These are phyloP conservation scores for Erigeron philadelphicus DNA, from an alignment of 140 eudicot species.

Conservation along the genomic window DNA sequence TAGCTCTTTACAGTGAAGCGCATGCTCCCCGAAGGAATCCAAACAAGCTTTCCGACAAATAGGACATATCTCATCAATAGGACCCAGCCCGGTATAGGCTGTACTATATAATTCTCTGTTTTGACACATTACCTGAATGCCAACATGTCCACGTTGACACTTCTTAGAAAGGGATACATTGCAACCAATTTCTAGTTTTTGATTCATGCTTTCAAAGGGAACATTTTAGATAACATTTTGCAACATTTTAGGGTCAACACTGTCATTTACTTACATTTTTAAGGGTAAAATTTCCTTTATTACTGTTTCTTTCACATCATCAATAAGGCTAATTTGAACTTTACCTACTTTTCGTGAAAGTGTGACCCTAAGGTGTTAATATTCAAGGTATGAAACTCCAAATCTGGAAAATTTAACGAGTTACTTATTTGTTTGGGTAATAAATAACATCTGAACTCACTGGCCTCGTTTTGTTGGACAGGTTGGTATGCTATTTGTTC, in stretches of 20 bases:
- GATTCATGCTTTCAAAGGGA: background rate
- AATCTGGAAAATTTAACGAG: too few relatives aligned
- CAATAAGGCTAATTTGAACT: background rate
- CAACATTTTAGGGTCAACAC: background rate
- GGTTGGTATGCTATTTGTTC: conserved; percentile 91
- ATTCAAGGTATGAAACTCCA: background rate
- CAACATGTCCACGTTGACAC: background rate
- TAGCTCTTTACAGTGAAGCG: too few relatives aligned
- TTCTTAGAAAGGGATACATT: background rate
- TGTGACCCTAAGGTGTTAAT: background rate
- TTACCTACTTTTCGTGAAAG: background rate
- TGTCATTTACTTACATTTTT: background rate
- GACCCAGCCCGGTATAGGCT: background rate
- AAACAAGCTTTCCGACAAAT: too few relatives aligned
- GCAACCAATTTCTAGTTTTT: background rate
- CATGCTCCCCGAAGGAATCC: too few relatives aligned
- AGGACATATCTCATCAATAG: too few relatives aligned
- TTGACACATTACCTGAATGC: background rate
- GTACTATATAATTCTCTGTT: background rate
- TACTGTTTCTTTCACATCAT: background rate
- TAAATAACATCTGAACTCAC: background rate
- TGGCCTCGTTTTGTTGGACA: conserved; percentile 21
- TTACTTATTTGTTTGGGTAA: background rate
- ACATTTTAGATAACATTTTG: background rate
- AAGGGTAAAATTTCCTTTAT: background rate